Evolutionary conservation across 257 asterid species (phyloP).

Genomic region (Datura wrightii): DNA sequence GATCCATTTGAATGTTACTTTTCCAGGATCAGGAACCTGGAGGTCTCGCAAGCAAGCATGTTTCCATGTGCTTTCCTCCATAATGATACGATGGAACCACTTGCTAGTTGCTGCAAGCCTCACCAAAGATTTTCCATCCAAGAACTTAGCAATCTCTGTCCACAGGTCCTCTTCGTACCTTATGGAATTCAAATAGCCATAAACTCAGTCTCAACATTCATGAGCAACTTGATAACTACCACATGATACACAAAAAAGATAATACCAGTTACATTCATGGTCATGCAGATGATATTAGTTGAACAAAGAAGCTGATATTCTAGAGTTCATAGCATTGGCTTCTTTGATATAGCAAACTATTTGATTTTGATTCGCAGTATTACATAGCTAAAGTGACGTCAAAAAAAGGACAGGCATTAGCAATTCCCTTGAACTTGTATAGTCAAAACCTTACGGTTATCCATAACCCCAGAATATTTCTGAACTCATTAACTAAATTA

Average conservation of each 20-base stretch:
- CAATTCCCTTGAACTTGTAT: slow-evolving; percentile 16
- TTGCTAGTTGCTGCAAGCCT: slow-evolving; percentile 79
- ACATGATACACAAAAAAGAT: background rate
- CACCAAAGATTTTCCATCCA: slow-evolving; percentile 91
- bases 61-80: slow-evolving; percentile 85
- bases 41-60: slow-evolving; percentile 89
- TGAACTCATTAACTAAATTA: background rate
- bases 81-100: slow-evolving; percentile 77
- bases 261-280: background rate
- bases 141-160: slow-evolving; percentile 90
- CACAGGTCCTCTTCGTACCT: slow-evolving; percentile 92
- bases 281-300: background rate
- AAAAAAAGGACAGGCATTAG: background rate
- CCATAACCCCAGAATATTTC: background rate
- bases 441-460: background rate
- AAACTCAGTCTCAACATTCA: slow-evolving; percentile 23
- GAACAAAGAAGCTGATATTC: slow-evolving; percentile 5
- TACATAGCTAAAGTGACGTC: background rate
- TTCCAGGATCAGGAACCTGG: slow-evolving; percentile 84
- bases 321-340: slow-evolving; percentile 11
- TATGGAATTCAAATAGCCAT: slow-evolving; percentile 30
- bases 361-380: background rate
- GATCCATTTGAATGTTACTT: slow-evolving; percentile 73
- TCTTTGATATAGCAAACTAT: background rate
- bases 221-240: slow-evolving; percentile 12